Evolutionary conservation across 148 eudicot genomes (phyloP).

Genomic region (Linanthus parryae): DNA sequence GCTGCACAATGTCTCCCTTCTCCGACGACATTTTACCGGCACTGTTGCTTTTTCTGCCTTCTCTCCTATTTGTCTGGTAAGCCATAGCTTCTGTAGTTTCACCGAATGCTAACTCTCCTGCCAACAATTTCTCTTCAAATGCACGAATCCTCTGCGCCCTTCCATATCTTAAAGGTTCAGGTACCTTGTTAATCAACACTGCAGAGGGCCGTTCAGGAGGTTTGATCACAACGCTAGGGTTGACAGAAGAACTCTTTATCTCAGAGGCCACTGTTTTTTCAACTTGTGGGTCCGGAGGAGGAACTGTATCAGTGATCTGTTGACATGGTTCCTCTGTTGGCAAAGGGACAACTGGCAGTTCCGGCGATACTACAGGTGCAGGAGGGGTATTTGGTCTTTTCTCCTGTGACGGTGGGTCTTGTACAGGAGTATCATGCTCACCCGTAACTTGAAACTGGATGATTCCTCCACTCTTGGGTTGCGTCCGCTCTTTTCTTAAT

Average conservation of each 20-base stretch:
- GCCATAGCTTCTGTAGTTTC: constrained; percentile 16
- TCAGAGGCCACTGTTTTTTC: constrained; percentile 8
- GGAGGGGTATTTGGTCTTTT: constrained; percentile 5
- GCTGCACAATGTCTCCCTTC: constrained; percentile 15
- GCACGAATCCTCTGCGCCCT: constrained; percentile 76
- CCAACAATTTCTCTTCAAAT: constrained; percentile 42
- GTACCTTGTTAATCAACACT: constrained; percentile 48
- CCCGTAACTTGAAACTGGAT: constrained; percentile 13
- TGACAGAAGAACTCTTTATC: constrained; percentile 3
- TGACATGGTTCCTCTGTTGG: not conserved
- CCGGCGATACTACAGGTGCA: constrained; percentile 2
- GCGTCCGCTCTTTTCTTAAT: constrained; percentile 40
- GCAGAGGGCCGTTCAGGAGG: constrained; percentile 51
- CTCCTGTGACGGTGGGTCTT: constrained; percentile 5
- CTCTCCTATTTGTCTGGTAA: constrained; percentile 16
- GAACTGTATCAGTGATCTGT: constrained; percentile 29
- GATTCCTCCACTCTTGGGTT: constrained; percentile 30
- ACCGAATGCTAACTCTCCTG: constrained; percentile 33
- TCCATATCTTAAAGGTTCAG: constrained; percentile 51
- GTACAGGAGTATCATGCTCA: constrained; percentile 2
- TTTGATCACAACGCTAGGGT: constrained; percentile 12
- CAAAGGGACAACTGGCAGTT: not conserved
- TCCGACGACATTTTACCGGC: constrained; percentile 10
- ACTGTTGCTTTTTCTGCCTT: constrained; percentile 16
- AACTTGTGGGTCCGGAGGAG: constrained; percentile 1